A percentile compares a stretch with the other conserved stretches of the same genome.
phyloP scores from a whole-genome alignment of 495 filamentous ascomycete genomes.

The Xylaria sp. region DNA sequence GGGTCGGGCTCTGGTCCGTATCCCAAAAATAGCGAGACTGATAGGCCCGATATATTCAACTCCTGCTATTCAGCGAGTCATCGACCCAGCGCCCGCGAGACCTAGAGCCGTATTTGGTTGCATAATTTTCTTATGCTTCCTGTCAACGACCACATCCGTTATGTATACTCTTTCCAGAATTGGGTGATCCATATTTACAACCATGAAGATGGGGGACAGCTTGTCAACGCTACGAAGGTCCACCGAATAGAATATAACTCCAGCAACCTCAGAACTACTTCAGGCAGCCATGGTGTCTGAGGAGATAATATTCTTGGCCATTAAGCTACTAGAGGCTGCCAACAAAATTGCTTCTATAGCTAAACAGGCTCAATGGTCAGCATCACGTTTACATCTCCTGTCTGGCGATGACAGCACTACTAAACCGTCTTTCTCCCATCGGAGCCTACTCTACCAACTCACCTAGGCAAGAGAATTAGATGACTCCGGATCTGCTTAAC shows the following conservation, averaged over 20 bases:
- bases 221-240: background rate
- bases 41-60: background rate
- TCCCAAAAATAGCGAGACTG: background rate
- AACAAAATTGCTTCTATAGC: background rate
- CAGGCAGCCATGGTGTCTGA: background rate
- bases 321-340: background rate
- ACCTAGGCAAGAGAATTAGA: conserved; percentile 1
- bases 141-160: background rate
- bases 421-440: background rate
- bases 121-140: background rate
- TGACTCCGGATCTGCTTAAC: conserved; percentile 21
- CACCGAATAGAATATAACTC: background rate
- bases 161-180: background rate
- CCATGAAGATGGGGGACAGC: background rate
- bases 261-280: background rate
- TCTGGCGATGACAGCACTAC: background rate
- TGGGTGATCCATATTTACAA: background rate
- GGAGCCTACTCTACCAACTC: background rate
- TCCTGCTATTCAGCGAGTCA: background rate
- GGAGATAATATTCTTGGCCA: background rate
- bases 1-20: conserved; percentile 3
- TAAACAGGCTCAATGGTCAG: background rate
- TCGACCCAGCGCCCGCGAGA: no score
- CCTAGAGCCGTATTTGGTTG: background rate
- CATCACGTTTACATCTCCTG: background rate